These are phyloP conservation scores for Arthrobotrys megalospora DNA, from an alignment of 2,329 filamentous ascomycete genomes.

Conservation along the genomic window DNA sequence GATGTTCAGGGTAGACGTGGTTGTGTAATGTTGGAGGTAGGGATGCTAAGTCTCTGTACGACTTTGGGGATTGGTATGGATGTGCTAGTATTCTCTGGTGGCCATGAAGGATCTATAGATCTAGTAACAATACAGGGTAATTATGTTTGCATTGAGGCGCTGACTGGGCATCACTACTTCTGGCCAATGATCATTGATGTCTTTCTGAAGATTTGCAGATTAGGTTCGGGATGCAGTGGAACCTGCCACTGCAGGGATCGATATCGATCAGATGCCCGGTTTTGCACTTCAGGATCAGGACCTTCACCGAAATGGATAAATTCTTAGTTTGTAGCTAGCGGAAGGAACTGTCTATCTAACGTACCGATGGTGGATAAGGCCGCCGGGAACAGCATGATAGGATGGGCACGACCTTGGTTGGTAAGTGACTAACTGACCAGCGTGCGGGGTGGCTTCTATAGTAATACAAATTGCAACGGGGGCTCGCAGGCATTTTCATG, in stretches of 20 bases:
- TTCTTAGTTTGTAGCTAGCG: too few species aligned
- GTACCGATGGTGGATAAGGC: too few species aligned
- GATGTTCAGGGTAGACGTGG: not conserved
- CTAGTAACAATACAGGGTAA: not conserved
- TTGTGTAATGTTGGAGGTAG: slow-evolving; percentile 4
- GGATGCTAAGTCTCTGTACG: slow-evolving; percentile 11
- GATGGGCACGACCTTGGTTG: too few species aligned
- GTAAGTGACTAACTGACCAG: too few species aligned
- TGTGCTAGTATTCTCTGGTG: not conserved
- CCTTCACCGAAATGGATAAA: not conserved
- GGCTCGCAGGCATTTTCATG: too few species aligned
- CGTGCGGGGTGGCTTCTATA: too few species aligned
- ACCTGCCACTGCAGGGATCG: slow-evolving; percentile 7
- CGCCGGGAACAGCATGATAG: too few species aligned
- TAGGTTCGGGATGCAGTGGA: slow-evolving; percentile 10
- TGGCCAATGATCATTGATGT: not conserved
- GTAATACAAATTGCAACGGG: too few species aligned
- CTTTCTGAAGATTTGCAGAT: not conserved
- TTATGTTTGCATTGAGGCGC: slow-evolving; percentile 15
- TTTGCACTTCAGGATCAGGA: not conserved
- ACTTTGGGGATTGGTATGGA: not conserved
- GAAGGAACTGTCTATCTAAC: too few species aligned
- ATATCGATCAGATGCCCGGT: not conserved
- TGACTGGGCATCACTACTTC: not conserved
- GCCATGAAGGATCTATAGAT: not conserved